Evolutionary conservation across 2,329 filamentous ascomycete species (phyloP), one percentile per base, ranked within the genome.

Genomic region (Fusarium sp.): DNA sequence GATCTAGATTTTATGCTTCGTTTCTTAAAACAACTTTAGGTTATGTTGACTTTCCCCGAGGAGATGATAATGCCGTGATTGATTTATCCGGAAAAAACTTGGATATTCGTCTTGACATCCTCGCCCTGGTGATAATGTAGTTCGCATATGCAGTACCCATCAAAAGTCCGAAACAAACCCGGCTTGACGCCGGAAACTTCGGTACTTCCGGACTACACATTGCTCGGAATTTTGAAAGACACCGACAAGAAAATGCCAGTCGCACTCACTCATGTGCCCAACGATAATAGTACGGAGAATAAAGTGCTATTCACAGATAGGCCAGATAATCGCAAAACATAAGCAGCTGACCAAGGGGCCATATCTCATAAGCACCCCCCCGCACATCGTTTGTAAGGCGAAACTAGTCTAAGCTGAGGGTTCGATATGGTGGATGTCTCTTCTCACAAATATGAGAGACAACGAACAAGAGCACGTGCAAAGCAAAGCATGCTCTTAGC

Each of bases 331-430:
- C 40, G 54, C 14, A 55, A 33, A 56, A 46, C 19, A 59, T 40
- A 65, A 62, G 46, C 63, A 66, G 62, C 63, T 67, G 65, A 62
- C 39, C 35, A 40, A 56, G 15, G 15, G 27, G 13, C 15, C 20
- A 37, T n/a, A 35, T n/a, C 19, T 13, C 37, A 33, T 25, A 32
- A 17, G 35, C n/a, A 27, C 32, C 7, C 22, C 46, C 35, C 41
- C 59, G n/a, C 61, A 58, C 11, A n/a, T 41, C 35, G 19, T 51
- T 64, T 64, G 45, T 64, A 58, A 64, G 51, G 59, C 43, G 20
- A 48, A 32, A 11, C 58, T 62, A 62, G 35, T 47, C 25, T 15
- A 56, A 35, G 41, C 41, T 44, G 50, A 57, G 43, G 27, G n/a
- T 40, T 23, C 23, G 43, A 47, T 19, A 20, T 10, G 22, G n/a